A percentile compares a stretch with the other conserved stretches of the same genome.
phyloP scores from a whole-genome alignment of 2,329 filamentous ascomycete species.

The Onygenales sp. region DNA sequence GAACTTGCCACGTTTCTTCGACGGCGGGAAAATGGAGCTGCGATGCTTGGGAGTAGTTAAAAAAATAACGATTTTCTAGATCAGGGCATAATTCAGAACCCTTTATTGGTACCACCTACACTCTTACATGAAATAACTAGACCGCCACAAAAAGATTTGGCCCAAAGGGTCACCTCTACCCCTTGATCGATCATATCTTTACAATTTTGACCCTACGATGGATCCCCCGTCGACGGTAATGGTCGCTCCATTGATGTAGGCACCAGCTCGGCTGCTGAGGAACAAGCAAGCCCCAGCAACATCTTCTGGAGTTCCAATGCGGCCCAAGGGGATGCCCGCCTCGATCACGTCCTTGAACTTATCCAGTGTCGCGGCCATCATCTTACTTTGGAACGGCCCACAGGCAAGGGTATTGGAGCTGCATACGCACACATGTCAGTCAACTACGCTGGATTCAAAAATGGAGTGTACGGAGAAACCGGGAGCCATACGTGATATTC shows the following conservation, averaged over 20 bases:
- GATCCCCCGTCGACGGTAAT: constrained; percentile 54
- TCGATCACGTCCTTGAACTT: constrained; percentile 41
- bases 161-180: neutral
- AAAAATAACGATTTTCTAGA: too few species aligned
- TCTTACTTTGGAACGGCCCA: constrained; percentile 51
- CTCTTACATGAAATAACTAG: neutral
- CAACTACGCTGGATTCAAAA: constrained; percentile 42
- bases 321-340: constrained; percentile 52
- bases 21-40: too few species aligned
- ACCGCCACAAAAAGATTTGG: neutral
- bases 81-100: too few species aligned
- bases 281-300: constrained; percentile 65
- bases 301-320: constrained; percentile 60
- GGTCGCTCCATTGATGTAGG: constrained; percentile 56
- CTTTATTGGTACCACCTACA: too few species aligned
- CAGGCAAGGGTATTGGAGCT: constrained; percentile 60
- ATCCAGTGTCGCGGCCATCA: constrained; percentile 45
- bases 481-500: constrained; percentile 42
- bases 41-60: too few species aligned
- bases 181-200: constrained; percentile 5
- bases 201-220: constrained; percentile 32
- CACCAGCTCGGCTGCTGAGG: constrained; percentile 56
- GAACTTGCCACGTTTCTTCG: too few species aligned
- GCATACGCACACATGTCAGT: constrained; percentile 2
- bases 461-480: neutral